Evolutionary conservation across 2,329 filamentous ascomycete species (phyloP), one percentile per base, ranked within the genome.

Genomic region (Fusarium mangiferae): DNA sequence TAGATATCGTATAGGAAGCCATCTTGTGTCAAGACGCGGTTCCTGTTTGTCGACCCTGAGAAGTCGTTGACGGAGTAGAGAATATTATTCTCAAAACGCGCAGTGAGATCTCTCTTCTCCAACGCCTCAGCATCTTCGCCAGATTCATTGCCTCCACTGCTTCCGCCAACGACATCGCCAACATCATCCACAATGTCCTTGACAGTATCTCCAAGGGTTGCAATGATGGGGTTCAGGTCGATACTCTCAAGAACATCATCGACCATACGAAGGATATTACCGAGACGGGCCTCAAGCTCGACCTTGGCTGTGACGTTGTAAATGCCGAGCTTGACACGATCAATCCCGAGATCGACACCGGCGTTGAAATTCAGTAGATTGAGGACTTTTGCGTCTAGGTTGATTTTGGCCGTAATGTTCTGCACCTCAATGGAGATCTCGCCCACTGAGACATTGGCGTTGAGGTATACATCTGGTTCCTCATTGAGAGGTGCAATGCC

Each of bases 61-160:
- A 70, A 70, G 22, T 70, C 61, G 61, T 70, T 70, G 44, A 70
- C 69, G 3, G 68, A 70, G 54, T 70, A 70, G 14, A 70, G 68
- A 2, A 70, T 70, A 36, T 70, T 70, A 35, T 70, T 66, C 7
- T 70, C 68, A 1, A 70, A 42, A 20, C 68, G 68, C 10, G 65
- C 26, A 17, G 54, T 70, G 15, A 70, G 68, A 57, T 70, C 68
- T 39, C 68, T 28, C 39, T 70, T 70, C 13, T 44, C 66, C 2
- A 70, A 36, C 6, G 49, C 26, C 1, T 62, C 55, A 5, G 42
- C 15, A 22, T 58, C 54, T 33, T 49, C 30, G 4, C 35, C n/a
- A 10, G 66, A 55, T n/a, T 20, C 38, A 35, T 22, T 44, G 3
- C 46, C 39, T 48, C 63, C 55, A 26, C 61, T 59, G 17, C 46